Percentiles rank a stretch among this genome's conserved stretches.
Conservation (phyloP, 495 filamentous ascomycete species). For the Neurospora intermedia region DNA sequence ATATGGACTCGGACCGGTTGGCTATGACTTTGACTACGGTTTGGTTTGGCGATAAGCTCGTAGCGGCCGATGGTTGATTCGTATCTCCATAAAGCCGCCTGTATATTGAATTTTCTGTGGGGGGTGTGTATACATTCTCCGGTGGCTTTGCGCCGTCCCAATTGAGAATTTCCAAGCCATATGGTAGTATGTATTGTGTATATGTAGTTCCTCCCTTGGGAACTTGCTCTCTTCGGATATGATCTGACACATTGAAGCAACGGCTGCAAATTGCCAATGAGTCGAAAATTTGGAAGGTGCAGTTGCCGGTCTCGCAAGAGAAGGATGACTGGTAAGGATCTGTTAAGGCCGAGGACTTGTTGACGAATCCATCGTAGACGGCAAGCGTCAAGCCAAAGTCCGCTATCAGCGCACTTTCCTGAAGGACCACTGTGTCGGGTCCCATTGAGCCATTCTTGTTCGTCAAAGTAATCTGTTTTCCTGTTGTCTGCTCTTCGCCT, state of each 20-base stretch:
- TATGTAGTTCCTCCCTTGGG: background rate
- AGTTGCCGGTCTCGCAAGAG: background rate
- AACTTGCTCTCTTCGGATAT: background rate
- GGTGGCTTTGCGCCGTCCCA: background rate
- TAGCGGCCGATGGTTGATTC: too few species aligned
- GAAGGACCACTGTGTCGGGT: background rate
- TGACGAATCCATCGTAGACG: background rate
- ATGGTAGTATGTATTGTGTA: background rate
- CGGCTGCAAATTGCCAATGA: background rate
- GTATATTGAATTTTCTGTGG: background rate
- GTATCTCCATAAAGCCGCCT: background rate
- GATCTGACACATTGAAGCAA: background rate
- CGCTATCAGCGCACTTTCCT: background rate
- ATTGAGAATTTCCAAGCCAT: background rate
- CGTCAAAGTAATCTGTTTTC: background rate
- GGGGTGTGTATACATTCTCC: background rate
- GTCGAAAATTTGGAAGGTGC: background rate
- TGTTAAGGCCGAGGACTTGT: background rate
- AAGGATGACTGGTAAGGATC: background rate
- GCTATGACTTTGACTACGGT: too few species aligned
- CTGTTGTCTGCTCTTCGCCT: background rate
- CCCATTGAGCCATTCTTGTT: background rate
- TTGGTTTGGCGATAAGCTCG: too few species aligned
- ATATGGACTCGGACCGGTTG: too few species aligned
- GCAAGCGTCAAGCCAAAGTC: background rate